Evolutionary conservation across 371 early-diverging fungal species (phyloP).

Genomic region (Actinomucor elegans): DNA sequence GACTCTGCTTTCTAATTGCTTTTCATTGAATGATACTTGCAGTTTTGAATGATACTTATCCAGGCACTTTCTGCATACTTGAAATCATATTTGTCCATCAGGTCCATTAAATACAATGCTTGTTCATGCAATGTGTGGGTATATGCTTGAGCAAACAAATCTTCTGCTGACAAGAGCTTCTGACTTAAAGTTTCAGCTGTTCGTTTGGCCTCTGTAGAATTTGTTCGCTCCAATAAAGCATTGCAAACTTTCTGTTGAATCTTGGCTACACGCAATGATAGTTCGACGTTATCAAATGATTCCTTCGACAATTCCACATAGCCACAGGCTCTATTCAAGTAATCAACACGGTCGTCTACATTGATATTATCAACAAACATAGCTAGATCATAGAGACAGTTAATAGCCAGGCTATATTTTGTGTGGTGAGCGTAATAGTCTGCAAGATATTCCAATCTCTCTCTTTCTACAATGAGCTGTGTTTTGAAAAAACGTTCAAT

Average conservation of each 20-base stretch:
- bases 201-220: not conserved
- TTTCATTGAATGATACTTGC: not conserved
- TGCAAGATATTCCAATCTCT: conserved; percentile 3
- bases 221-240: not conserved
- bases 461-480: not conserved
- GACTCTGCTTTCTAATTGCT: too few species aligned
- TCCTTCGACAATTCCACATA: too few species aligned
- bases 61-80: conserved; percentile 9
- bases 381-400: not conserved
- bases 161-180: too few species aligned
- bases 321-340: conserved; percentile 2
- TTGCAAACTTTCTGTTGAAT: conserved; percentile 7
- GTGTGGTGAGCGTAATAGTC: conserved; percentile 3
- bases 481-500: conserved; percentile 8
- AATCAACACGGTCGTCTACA: not conserved
- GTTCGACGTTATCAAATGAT: too few species aligned
- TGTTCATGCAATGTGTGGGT: conserved; percentile 11
- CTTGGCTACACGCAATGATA: not conserved
- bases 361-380: not conserved
- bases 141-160: conserved; percentile 5
- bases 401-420: not conserved
- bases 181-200: too few species aligned
- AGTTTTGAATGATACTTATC: conserved; percentile 8
- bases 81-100: conserved; percentile 9
- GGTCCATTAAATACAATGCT: conserved; percentile 15